phyloP scores from a whole-genome alignment of 192 early-diverging fungal genomes.

The Entomortierella parvispora region DNA sequence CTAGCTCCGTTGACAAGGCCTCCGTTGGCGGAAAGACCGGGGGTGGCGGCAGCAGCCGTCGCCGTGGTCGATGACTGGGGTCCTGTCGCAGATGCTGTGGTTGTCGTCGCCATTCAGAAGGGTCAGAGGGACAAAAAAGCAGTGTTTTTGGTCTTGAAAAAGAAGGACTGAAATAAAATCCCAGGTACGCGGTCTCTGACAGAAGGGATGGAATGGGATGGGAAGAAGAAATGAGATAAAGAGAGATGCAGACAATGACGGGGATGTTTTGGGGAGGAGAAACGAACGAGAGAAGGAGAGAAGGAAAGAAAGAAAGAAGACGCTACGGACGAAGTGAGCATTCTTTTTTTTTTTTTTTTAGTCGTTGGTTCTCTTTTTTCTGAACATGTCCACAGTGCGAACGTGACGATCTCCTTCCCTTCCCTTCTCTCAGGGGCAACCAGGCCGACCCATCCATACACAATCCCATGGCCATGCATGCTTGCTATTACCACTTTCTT shows the following conservation, averaged over 20 bases:
- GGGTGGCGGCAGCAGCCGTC: background rate
- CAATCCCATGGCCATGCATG: no score
- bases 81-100: background rate
- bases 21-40: background rate
- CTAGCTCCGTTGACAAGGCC: background rate
- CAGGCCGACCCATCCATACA: no score
- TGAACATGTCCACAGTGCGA: no score
- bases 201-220: background rate
- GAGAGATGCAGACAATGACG: no score
- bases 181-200: background rate
- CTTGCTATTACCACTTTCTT: no score
- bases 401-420: no score
- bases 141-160: background rate
- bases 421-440: no score
- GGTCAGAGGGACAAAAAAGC: background rate
- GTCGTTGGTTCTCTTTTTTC: no score
- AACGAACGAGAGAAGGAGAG: background rate
- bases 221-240: background rate
- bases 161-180: background rate
- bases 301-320: background rate
- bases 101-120: background rate
- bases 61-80: no score
- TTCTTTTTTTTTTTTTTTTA: no score
- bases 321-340: no score
- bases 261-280: background rate